Evolutionary conservation across 1,139 yeast genomes (phyloP), one percentile per base, ranked within the genome.

Genomic region (Yamadazyma buinensis): DNA sequence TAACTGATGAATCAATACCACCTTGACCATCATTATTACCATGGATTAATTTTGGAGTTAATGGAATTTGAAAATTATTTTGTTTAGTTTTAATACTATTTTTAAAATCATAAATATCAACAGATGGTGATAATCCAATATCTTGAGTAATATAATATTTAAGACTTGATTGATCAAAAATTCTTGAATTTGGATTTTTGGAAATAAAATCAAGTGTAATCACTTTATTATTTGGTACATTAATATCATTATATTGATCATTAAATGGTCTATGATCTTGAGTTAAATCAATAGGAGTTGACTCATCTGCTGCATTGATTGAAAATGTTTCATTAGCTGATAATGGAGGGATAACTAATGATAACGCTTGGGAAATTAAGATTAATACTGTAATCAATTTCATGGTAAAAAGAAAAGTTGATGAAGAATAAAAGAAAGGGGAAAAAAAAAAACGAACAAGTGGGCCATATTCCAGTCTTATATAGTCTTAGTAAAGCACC

Each of bases 1-100:
- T 28, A 6, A 43, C 13, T 2, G 36, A 26, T 1, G 43, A 30
- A 6, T 35, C 34, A 14, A 44, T 40, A 1, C 47, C 38, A 2
- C 48, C 49, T 3, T 41, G 13, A 4, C 47, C 46, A 26, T 44
- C 34, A 7, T 31, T 10, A n/a, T 25, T 35, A 15, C 29, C 27
- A 23, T 42, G 45, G 5, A 32, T 9, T 5, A 46, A 26, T 22
- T 35, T 38, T 15, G 42, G 32, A 12, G 45, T 35, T 4, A 35
- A 25, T 13, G 38, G 32, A 4, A 23, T 28, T 3, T 17, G n/a
- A 10, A 15, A 23, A 17, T 20, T n/a, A 13, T 21, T 15, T 4
- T 21, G 18, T 5, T 29, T 23, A 3, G 15, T 24, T 12, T 37
- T 32, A 4, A 27, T 13, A 12, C 35, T 39, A 4, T 39, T 28